phyloP scores from a whole-genome alignment of 2,329 filamentous ascomycete species.

The Rhinocladiella similis region DNA sequence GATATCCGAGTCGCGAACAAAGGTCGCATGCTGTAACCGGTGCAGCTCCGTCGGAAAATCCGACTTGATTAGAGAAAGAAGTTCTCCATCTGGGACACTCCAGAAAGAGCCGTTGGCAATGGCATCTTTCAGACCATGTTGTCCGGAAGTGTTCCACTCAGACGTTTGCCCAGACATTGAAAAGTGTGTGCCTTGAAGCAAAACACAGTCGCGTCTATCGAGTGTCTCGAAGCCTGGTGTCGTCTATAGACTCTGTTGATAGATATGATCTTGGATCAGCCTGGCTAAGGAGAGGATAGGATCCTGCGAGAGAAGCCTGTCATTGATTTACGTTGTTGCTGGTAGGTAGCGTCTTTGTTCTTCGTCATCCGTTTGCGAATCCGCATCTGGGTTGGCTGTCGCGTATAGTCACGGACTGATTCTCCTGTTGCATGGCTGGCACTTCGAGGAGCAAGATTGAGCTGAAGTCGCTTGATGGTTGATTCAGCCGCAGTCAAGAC shows the following conservation, averaged over 20 bases:
- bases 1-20: slow-evolving; percentile 11
- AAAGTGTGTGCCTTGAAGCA: not conserved
- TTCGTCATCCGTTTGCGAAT: slow-evolving; percentile 13
- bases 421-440: not conserved
- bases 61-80: slow-evolving; percentile 29
- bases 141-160: not conserved
- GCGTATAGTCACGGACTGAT: not conserved
- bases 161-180: slow-evolving; percentile 1
- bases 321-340: not conserved
- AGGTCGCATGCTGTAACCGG: slow-evolving; percentile 33
- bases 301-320: slow-evolving; percentile 3
- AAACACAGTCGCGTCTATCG: not conserved
- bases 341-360: not conserved
- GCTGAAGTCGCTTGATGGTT: too few relatives aligned
- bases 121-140: not conserved
- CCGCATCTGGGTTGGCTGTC: not conserved
- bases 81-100: slow-evolving; percentile 20
- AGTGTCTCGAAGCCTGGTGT: not conserved
- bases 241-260: not conserved
- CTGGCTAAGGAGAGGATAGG: not conserved
- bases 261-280: not conserved
- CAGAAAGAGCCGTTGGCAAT: slow-evolving; percentile 21
- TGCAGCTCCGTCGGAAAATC: slow-evolving; percentile 33
- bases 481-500: too few relatives aligned
- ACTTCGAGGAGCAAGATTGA: not conserved